Percentiles rank a stretch among this genome's conserved stretches.
Evolutionary conservation across 2,329 filamentous ascomycete species (phyloP).

Genomic region (Fusarium marasasianum): DNA sequence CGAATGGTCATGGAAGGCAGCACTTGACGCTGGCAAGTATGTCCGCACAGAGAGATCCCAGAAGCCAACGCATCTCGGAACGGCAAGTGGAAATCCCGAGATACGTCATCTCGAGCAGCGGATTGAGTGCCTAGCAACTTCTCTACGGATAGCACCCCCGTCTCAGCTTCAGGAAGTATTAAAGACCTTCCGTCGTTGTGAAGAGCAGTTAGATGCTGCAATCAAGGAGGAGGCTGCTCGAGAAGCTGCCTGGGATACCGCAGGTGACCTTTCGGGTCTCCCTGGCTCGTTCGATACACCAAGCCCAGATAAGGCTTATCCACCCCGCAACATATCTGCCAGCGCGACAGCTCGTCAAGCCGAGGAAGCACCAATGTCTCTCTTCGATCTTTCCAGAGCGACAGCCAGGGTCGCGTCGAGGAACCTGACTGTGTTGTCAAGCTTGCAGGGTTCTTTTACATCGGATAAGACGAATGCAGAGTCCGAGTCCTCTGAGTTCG

Average conservation of each 20-base stretch:
- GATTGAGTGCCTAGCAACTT: constrained; percentile 80
- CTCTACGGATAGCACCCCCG: constrained; percentile 77
- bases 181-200: constrained; percentile 77
- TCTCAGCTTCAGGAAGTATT: constrained; percentile 78
- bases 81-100: constrained; percentile 66
- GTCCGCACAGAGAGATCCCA: constrained; percentile 63
- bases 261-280: constrained; percentile 66
- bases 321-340: constrained; percentile 47
- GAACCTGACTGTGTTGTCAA: constrained; percentile 66
- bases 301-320: constrained; percentile 35
- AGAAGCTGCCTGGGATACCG: constrained; percentile 76
- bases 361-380: constrained; percentile 70
- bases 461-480: constrained; percentile 24
- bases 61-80: constrained; percentile 68
- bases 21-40: constrained; percentile 81
- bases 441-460: constrained; percentile 51
- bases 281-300: constrained; percentile 62
- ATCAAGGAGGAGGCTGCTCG: constrained; percentile 73
- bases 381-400: constrained; percentile 71
- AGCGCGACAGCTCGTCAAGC: constrained; percentile 48
- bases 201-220: constrained; percentile 77
- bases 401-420: constrained; percentile 67
- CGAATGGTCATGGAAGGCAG: constrained; percentile 81
- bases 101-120: constrained; percentile 82
- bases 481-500: constrained; percentile 38